Evolutionary conservation across 495 filamentous ascomycete species (phyloP), one percentile per base, ranked within the genome.

Genomic region (Thermothielavioides terrestris): DNA sequence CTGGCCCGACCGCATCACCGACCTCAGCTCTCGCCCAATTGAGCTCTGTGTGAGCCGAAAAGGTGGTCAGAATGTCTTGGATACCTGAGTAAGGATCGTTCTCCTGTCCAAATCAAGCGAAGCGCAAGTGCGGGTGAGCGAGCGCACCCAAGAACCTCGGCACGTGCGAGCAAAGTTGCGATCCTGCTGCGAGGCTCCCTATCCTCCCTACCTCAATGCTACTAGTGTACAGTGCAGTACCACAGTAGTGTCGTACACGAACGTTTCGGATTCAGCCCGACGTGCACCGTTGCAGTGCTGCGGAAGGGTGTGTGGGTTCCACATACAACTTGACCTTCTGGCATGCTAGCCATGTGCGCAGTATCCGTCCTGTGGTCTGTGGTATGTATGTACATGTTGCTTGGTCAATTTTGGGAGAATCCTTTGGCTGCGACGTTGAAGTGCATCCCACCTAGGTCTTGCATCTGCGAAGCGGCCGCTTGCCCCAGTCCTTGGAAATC

Each of bases 31-130:
- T 49, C 26, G 14, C 47, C 31, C 28, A 42, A 42, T 37, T 37
- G 47, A 36, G 47, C 6, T 14, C n/a, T n/a, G n/a, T 21, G 27
- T 14, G 5, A 10, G 18, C 46, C 25, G 27, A 41, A 37, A 14
- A 23, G 47, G 47, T 50, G 47, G 47, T 50, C 47, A 50, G 47
- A 50, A 28, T 50, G 39, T 50, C 47, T 43, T 23, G 30, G 47
- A 15, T 14, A 15, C 35, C 37, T 49, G 28, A 26, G 46, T 42
- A 37, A 42, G 27, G 27, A 23, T 21, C 14, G 3, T 6, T 31
- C 9, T 23, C n/a, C n/a, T 12, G 34, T 38, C 35, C 15, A n/a
- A 32, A 40, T 25, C 23, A 17, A 37, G 36, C 6, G 5, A 49
- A 23, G 23, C 12, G 12, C 18, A 38, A 40, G 22, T 11, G 46